These are phyloP conservation scores for Hortiboletus rubellus DNA, from an alignment of 1,284 basidiomycete genomes.

Conservation along the genomic window DNA sequence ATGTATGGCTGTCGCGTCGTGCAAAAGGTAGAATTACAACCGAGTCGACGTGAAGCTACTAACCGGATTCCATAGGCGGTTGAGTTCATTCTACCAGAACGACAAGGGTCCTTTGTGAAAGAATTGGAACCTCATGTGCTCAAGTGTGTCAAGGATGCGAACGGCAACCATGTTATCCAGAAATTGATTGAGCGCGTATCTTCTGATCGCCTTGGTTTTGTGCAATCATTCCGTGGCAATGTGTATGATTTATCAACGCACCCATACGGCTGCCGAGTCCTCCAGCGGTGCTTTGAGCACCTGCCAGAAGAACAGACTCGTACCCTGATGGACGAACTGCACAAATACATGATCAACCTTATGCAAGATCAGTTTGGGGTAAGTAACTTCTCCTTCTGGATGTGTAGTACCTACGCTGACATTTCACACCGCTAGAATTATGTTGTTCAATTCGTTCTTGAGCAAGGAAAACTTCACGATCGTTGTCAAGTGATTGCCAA, in stretches of 20 bases:
- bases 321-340: constrained; percentile 83
- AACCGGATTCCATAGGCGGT: constrained; percentile 60
- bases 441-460: constrained; percentile 92
- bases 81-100: constrained; percentile 76
- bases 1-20: constrained; percentile 97
- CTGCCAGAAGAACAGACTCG: constrained; percentile 70
- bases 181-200: constrained; percentile 83
- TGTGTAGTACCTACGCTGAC: constrained; percentile 1
- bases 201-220: constrained; percentile 75
- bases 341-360: constrained; percentile 65
- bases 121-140: constrained; percentile 85
- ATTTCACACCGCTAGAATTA: constrained; percentile 69
- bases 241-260: constrained; percentile 88
- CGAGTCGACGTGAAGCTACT: not conserved
- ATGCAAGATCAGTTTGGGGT: constrained; percentile 92
- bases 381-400: constrained; percentile 23
- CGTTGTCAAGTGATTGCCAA: constrained; percentile 66
- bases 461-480: constrained; percentile 75
- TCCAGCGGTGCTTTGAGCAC: constrained; percentile 92
- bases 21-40: constrained; percentile 61
- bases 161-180: constrained; percentile 95
- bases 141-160: constrained; percentile 88
- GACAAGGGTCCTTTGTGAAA: constrained; percentile 73
- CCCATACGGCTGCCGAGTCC: constrained; percentile 93
- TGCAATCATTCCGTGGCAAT: constrained; percentile 77